These are phyloP conservation scores for Suillus bovinus DNA, from an alignment of 768 basidiomycete species.

Conservation along the genomic window DNA sequence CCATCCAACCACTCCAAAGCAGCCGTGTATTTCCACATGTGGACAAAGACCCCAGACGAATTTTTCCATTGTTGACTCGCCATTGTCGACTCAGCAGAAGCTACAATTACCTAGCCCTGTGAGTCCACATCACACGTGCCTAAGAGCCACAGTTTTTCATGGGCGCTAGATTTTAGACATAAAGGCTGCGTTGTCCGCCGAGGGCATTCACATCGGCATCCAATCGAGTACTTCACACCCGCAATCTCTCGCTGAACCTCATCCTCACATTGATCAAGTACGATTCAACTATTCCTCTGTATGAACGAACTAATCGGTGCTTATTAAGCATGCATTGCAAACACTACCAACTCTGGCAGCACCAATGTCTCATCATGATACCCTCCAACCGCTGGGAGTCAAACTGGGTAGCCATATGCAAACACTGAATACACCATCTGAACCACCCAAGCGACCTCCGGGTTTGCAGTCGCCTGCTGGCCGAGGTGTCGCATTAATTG, in stretches of 20 bases:
- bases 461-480: slow-evolving; percentile 1
- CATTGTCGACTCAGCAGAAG: no score
- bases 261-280: neutral
- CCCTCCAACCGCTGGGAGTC: neutral
- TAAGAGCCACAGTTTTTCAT: neutral
- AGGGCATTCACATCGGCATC: neutral
- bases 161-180: neutral
- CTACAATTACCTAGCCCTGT: neutral
- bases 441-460: neutral
- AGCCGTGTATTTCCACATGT: neutral
- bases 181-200: neutral
- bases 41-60: neutral
- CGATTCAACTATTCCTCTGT: neutral
- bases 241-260: neutral
- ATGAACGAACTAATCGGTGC: neutral
- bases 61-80: neutral
- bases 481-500: neutral
- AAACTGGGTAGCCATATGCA: no score
- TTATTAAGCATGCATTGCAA: neutral
- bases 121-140: neutral
- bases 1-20: neutral
- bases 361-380: neutral
- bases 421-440: neutral
- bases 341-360: neutral
- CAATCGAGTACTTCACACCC: no score